Base-by-base conservation (phyloP, 768 basidiomycete species). In the Steccherinum ochraceum region DNA sequence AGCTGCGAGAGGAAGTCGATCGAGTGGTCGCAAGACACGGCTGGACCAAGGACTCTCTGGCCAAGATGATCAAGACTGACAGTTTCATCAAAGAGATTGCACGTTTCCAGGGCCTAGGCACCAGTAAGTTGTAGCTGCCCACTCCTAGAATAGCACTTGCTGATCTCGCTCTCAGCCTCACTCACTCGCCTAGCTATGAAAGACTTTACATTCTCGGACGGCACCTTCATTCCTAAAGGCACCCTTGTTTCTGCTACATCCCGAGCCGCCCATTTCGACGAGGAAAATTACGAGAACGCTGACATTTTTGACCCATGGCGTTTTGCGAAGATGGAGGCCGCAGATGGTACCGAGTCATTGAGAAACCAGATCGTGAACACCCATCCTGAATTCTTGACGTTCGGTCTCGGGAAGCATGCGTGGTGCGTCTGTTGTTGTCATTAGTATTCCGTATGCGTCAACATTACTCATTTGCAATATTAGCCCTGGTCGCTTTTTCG, bases 51-150 rank as follows among this genome's bases (percentile, higher is more conserved):
- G 59, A 58, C 12, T 67, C 71, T 0, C 56, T 75, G 51, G 64
- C 67, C 11, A 63, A 67, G 45, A 72, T 79, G 73, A 59, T 55
- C 47, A 72, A 68, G 55, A 46, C 76, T 1, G 79, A 81, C 54
- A 79, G 78, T 53, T 77, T 80, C 57, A 44, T 81, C 16, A 73
- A 70, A 46, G 78, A 79, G 57, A 64, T 68, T 4, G 67, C 71
- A 54, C 64, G 75, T 13, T 46, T 70, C 10, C 61, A 61, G 44
- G 69, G 67, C 1, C 55, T 72, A 30, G 56, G 56, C 25, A 48
- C 42, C 47, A 20, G 56, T 63, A 42, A 48, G 62, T 27, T 11
- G 35, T 18, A 40, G 27, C 26, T 25, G 3, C 24, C 21, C 39
- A 12, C 20, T 20, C 2, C 45, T 53, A 52, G 19, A 11, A 24